Evolutionary conservation across 306 rosid genomes (phyloP).

Genomic region (Alnus glutinosa): DNA sequence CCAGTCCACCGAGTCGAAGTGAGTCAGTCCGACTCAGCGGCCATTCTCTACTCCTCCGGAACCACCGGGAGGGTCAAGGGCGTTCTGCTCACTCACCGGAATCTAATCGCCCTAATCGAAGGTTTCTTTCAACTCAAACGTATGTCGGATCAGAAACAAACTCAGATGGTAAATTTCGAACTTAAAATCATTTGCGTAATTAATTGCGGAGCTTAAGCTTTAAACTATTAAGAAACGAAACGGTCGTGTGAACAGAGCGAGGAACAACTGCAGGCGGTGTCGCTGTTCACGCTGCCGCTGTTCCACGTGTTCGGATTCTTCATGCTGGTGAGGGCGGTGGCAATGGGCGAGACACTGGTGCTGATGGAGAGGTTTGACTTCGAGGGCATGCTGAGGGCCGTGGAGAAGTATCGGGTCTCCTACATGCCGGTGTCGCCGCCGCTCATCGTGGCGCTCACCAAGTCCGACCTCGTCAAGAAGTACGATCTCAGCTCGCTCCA

Average conservation of each 20-base stretch:
- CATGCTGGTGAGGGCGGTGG: conserved; percentile 51
- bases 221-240: too few relatives aligned
- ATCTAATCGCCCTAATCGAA: conserved; percentile 47
- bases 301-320: conserved; percentile 80
- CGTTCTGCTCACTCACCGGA: conserved; percentile 63
- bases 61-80: conserved; percentile 90
- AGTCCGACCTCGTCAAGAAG: conserved; percentile 57
- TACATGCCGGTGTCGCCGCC: conserved; percentile 88
- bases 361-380: conserved; percentile 71
- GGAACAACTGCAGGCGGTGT: conserved; percentile 31
- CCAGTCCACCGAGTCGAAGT: conserved; percentile 1
- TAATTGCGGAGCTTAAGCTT: too few relatives aligned
- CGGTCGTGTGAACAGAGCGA: neutral
- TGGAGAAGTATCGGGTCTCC: conserved; percentile 53
- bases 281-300: conserved; percentile 51
- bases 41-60: conserved; percentile 81
- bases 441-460: conserved; percentile 60
- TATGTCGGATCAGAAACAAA: neutral
- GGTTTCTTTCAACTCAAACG: conserved; percentile 31
- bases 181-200: too few relatives aligned
- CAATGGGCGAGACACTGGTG: conserved; percentile 63
- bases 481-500: conserved; percentile 70
- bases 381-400: conserved; percentile 59
- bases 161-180: neutral
- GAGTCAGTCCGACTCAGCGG: conserved; percentile 61